Conservation (phyloP, 2,329 filamentous ascomycete genomes). For the Cadophora sp. region DNA sequence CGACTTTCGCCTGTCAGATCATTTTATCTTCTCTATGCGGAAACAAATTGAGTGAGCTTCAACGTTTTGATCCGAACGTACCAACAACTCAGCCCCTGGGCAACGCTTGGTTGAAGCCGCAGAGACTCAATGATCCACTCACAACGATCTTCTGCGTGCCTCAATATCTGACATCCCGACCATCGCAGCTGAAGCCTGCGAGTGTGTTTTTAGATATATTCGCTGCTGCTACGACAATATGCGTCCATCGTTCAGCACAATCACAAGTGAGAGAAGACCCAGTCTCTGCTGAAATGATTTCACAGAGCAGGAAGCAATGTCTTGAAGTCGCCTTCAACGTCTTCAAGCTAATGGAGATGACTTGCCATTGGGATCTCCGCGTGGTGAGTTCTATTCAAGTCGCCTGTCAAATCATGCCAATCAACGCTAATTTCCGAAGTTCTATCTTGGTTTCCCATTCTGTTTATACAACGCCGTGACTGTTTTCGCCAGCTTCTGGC, state of each 20-base stretch:
- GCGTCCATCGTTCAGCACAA: slow-evolving; percentile 22
- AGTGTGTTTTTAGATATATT: slow-evolving; percentile 21
- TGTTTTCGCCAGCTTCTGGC: slow-evolving; percentile 20
- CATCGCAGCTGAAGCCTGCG: slow-evolving; percentile 12
- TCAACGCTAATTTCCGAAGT: neutral
- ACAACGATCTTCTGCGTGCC: slow-evolving; percentile 24
- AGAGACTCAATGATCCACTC: slow-evolving; percentile 17
- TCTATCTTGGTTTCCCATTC: slow-evolving; percentile 18
- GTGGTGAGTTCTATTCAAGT: slow-evolving; percentile 11
- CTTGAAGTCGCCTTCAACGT: slow-evolving; percentile 22
- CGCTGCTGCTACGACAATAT: slow-evolving; percentile 21
- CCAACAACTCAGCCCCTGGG: slow-evolving; percentile 17
- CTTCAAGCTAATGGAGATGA: slow-evolving; percentile 23
- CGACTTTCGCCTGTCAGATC: slow-evolving; percentile 18
- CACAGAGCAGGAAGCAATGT: slow-evolving; percentile 22
- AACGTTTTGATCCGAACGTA: slow-evolving; percentile 18
- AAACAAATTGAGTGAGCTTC: slow-evolving; percentile 20
- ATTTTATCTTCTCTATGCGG: slow-evolving; percentile 13
- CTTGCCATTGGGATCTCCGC: slow-evolving; percentile 21
- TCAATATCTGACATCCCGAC: slow-evolving; percentile 12
- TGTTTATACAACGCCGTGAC: slow-evolving; percentile 16
- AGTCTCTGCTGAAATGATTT: slow-evolving; percentile 10
- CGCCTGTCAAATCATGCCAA: neutral
- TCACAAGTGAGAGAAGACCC: slow-evolving; percentile 11
- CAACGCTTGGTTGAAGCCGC: slow-evolving; percentile 10